A percentile compares a stretch with the other conserved stretches of the same genome.
Conservation (phyloP, 2,329 filamentous ascomycete genomes). For the Beauveria sp. region DNA sequence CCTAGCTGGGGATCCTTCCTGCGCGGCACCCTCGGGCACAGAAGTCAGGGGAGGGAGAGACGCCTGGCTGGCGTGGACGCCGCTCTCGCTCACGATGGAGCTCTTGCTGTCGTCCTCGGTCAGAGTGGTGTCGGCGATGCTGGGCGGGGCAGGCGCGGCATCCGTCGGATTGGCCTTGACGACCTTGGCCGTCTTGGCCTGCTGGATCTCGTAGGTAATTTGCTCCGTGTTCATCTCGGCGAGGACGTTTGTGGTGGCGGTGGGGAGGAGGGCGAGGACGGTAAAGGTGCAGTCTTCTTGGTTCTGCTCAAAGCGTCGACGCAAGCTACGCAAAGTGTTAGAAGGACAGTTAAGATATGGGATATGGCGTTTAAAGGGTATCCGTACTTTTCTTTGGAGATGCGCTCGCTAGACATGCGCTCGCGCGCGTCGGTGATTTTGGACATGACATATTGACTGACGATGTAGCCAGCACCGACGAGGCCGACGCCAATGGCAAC, state of each 20-base stretch:
- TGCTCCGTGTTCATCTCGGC: slow-evolving; percentile 84
- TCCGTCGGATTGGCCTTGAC: slow-evolving; percentile 49
- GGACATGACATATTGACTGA: slow-evolving; percentile 81
- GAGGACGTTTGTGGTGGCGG: slow-evolving; percentile 82
- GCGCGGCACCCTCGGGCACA: slow-evolving; percentile 23
- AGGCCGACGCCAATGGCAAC: slow-evolving; percentile 83
- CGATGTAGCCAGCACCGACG: slow-evolving; percentile 82
- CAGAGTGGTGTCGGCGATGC: slow-evolving; percentile 61
- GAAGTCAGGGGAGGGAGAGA: slow-evolving; percentile 40
- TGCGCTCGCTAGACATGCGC: slow-evolving; percentile 92
- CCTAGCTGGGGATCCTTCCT: slow-evolving; percentile 38
- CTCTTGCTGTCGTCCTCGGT: slow-evolving; percentile 80
- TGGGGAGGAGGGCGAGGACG: slow-evolving; percentile 88
- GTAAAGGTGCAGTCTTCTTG: slow-evolving; percentile 98
- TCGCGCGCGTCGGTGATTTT: slow-evolving; percentile 92
- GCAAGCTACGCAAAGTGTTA: slow-evolving; percentile 58
- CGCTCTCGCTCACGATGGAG: slow-evolving; percentile 75
- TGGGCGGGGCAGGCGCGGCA: slow-evolving; percentile 48
- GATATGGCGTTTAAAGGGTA: neutral
- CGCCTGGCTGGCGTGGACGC: slow-evolving; percentile 74
- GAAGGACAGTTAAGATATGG: neutral
- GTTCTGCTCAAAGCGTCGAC: slow-evolving; percentile 95
- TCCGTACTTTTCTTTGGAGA: slow-evolving; percentile 88
- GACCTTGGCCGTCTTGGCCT: slow-evolving; percentile 69
- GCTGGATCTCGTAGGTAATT: slow-evolving; percentile 87